Base-by-base conservation (phyloP, 2,329 filamentous ascomycete genomes). In the Fusarium sp. region DNA sequence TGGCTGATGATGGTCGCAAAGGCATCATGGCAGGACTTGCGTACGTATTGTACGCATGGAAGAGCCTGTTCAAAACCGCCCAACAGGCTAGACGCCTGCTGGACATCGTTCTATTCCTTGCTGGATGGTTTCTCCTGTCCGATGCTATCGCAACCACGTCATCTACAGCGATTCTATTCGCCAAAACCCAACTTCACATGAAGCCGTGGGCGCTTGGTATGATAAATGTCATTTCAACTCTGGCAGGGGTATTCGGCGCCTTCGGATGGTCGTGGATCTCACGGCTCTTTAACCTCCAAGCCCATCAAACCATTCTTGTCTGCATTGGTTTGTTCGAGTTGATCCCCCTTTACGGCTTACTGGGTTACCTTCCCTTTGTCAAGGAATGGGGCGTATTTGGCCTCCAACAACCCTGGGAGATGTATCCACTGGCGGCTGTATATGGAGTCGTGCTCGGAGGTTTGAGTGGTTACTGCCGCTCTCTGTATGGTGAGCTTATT, bases 401-500 rank as follows among this genome's bases (percentile, higher is more conserved):
- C 4, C 86, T 99, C n/a, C 95, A 97, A 81, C 91, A 96, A 79
- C 92, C 93, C 7, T 97, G 95, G 93, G 96, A 99, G 77, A 98
- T 99, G 94, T 98, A 96, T 77, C 93, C 94, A 1, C 84, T 99
- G 2, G 95, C 94, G 0, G 93, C 93, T 7, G 90, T 98, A 18
- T 98, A 98, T 81, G 96, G 96, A 1, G 90, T 99, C 55, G 95
- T 98, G 5, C 90, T 98, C 35, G 96, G 96, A n/a, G 96, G 96
- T 0, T 84, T 99, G 44, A 94, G 93, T 65, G 93, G 92, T 30
- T 98, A 98, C 82, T 98, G 96, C 79, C 92, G 96, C 45, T 95
- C 93, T 68, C 87, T 99, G 9, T 99, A 94, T 79, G 95, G 95
- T 42, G 95, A 98, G 81, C 87, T 99, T 63, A 97, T 99, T 61